Conservation (phyloP, 441 rosid species). For the Pelargonium citronellum region DNA sequence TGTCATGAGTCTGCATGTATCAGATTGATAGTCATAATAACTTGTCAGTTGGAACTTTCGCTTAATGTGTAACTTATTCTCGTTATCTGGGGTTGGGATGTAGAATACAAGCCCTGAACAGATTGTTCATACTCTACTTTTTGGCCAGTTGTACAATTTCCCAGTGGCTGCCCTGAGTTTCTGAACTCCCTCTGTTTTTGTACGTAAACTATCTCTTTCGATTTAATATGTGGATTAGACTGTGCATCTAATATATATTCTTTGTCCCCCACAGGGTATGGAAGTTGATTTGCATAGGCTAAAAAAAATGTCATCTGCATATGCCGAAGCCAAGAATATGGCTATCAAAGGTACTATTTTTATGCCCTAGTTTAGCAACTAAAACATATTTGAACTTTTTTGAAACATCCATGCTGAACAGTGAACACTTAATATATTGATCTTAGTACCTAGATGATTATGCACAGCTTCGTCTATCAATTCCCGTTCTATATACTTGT, state of each 20-base stretch:
- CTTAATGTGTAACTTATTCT: not conserved
- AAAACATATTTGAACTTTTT: not conserved
- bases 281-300: conserved; percentile 43
- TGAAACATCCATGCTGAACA: not conserved
- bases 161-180: not conserved
- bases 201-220: not conserved
- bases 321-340: conserved; percentile 57
- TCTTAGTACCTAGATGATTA: not conserved
- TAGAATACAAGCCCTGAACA: not conserved
- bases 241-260: not conserved
- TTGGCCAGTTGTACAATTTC: not conserved
- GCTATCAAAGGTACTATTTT: conserved; percentile 49
- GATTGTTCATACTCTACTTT: not conserved
- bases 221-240: conserved; percentile 1
- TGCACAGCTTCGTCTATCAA: not conserved
- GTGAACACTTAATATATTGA: not conserved
- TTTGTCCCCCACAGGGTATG: conserved; percentile 36
- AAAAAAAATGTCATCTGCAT: conserved; percentile 44
- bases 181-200: not conserved
- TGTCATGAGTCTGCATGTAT: not conserved
- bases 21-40: not conserved
- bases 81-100: not conserved
- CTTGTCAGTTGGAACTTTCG: not conserved
- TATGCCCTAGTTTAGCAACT: not conserved
- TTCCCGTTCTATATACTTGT: not conserved